Conservation (phyloP, 1,284 basidiomycete genomes). For the Melampsora abietis-canadensis region DNA sequence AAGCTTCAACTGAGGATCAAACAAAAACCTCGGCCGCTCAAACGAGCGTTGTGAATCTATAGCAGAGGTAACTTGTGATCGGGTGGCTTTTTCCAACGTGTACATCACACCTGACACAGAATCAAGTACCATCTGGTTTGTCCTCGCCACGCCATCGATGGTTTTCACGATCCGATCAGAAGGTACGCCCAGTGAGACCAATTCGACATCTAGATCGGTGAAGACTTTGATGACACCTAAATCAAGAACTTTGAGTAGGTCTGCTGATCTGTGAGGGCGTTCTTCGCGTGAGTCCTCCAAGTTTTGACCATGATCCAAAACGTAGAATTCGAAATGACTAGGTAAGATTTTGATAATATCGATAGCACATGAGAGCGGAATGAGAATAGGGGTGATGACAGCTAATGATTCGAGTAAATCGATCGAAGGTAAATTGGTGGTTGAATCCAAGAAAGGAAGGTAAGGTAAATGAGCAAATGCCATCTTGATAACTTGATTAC, state of each 20-base stretch:
- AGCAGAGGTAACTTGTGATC: not conserved
- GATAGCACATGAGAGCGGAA: not conserved
- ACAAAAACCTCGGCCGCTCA: conserved; percentile 5
- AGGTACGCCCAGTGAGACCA: conserved; percentile 5
- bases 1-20: conserved; percentile 6
- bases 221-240: conserved; percentile 18
- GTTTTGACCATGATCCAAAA: conserved; percentile 2
- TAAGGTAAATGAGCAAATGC: conserved; percentile 22
- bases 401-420: conserved; percentile 3
- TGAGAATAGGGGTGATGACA: conserved; percentile 23
- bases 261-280: not conserved
- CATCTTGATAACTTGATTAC: conserved; percentile 13
- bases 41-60: not conserved
- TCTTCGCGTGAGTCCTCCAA: not conserved
- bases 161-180: not conserved
- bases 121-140: not conserved
- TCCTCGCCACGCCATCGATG: not conserved
- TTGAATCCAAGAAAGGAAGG: conserved; percentile 17
- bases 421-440: not conserved
- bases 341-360: conserved; percentile 6
- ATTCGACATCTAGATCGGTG: conserved; percentile 2
- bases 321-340: conserved; percentile 8
- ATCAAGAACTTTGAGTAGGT: conserved; percentile 9
- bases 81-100: not conserved
- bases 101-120: conserved; percentile 5